Conservation (phyloP, 2,329 filamentous ascomycete species). For the Phialemoniopsis sp. region DNA sequence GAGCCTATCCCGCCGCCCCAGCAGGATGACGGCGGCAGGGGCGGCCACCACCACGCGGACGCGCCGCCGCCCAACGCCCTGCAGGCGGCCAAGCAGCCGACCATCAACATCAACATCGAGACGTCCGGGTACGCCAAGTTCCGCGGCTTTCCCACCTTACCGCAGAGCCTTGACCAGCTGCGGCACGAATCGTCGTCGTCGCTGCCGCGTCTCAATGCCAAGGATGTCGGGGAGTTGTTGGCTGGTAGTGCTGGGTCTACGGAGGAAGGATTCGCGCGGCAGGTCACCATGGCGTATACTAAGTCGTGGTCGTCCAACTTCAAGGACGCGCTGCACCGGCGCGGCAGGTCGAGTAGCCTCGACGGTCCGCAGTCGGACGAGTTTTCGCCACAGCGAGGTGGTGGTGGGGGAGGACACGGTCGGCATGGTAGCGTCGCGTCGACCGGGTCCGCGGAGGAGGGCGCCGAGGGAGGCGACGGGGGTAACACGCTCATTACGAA, state of each 20-base stretch:
- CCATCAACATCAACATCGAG: slow-evolving; percentile 49
- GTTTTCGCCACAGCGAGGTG: slow-evolving; percentile 2
- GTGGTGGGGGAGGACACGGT: slow-evolving; percentile 9
- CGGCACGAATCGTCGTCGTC: slow-evolving; percentile 10
- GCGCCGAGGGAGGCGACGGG: slow-evolving; percentile 8
- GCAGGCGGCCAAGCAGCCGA: slow-evolving; percentile 19
- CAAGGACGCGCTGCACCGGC: slow-evolving; percentile 36
- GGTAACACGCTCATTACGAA: slow-evolving; percentile 25
- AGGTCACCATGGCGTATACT: slow-evolving; percentile 54
- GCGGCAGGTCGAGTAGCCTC: slow-evolving; percentile 20
- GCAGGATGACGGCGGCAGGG: background rate
- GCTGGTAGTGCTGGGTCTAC: too few species aligned
- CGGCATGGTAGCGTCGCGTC: slow-evolving; percentile 11
- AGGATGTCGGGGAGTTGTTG: too few species aligned
- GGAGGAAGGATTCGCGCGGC: slow-evolving; percentile 41
- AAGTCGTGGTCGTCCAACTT: slow-evolving; percentile 44
- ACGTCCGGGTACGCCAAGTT: slow-evolving; percentile 56
- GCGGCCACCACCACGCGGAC: too few species aligned
- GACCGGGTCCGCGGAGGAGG: slow-evolving; percentile 1
- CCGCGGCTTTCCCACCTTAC: slow-evolving; percentile 39
- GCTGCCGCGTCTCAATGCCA: too few species aligned
- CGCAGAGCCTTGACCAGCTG: slow-evolving; percentile 22
- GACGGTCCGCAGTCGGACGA: slow-evolving; percentile 2
- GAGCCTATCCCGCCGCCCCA: slow-evolving; percentile 10
- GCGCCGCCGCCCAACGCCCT: slow-evolving; percentile 13